phyloP scores from a whole-genome alignment of 2,329 filamentous ascomycete species.

The Pleurostoma richardsiae region DNA sequence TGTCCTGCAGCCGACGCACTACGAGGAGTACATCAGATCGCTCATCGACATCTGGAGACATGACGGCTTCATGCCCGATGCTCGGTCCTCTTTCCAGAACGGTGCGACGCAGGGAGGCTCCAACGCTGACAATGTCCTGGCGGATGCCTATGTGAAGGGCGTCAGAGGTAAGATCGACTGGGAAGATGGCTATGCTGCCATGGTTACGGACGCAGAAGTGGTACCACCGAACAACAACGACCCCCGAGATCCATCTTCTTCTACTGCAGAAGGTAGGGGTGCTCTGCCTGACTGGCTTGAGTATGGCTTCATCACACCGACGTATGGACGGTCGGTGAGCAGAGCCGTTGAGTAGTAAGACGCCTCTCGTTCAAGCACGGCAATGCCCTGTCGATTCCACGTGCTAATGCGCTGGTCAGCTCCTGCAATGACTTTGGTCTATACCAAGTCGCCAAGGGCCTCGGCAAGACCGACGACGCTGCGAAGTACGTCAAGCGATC shows the following conservation, averaged over 20 bases:
- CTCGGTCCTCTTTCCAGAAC: conserved; percentile 63
- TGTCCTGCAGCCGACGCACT: conserved; percentile 55
- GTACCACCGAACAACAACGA: conserved; percentile 55
- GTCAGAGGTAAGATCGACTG: conserved; percentile 59
- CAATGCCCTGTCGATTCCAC: not conserved
- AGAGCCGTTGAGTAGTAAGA: conserved; percentile 59
- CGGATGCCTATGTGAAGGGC: conserved; percentile 67
- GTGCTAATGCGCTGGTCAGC: conserved; percentile 13
- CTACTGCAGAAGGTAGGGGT: conserved; percentile 63
- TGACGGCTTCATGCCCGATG: conserved; percentile 61
- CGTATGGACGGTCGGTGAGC: conserved; percentile 55
- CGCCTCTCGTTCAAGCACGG: not conserved
- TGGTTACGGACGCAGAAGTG: conserved; percentile 63
- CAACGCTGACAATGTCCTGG: conserved; percentile 67
- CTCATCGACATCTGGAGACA: conserved; percentile 64
- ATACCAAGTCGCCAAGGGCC: conserved; percentile 57
- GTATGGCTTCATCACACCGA: conserved; percentile 61
- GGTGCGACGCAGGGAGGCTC: conserved; percentile 65
- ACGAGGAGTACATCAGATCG: conserved; percentile 62
- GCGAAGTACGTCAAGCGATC: conserved; percentile 57
- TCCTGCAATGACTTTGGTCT: conserved; percentile 65
- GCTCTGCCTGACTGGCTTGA: conserved; percentile 64
- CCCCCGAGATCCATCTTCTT: conserved; percentile 50
- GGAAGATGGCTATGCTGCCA: conserved; percentile 56
- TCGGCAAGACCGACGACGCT: conserved; percentile 45